Evolutionary conservation across 805 yeast genomes (phyloP).

Genomic region (Kockiozyma suomiensis): DNA sequence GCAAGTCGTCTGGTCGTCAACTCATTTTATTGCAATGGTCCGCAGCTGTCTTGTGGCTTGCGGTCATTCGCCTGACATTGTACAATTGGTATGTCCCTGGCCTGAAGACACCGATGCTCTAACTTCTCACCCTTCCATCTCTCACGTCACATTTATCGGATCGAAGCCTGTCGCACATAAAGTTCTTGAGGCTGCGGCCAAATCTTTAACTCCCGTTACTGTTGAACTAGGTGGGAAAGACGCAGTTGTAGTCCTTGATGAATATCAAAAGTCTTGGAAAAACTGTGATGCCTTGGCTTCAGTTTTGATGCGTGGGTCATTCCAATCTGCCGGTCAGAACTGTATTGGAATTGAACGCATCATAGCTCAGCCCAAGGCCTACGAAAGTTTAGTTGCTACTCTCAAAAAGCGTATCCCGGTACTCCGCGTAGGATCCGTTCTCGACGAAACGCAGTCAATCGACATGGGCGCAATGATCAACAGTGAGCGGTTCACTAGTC

Average conservation of each 20-base stretch:
- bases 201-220: constrained; percentile 88
- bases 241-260: constrained; percentile 83
- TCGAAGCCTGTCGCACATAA: constrained; percentile 92
- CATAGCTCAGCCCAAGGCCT: constrained; percentile 71
- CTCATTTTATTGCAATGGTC: constrained; percentile 71
- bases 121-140: constrained; percentile 77
- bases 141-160: constrained; percentile 93
- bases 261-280: constrained; percentile 40
- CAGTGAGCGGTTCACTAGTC: constrained; percentile 65
- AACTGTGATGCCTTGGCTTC: constrained; percentile 60
- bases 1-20: constrained; percentile 93
- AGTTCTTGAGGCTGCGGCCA: constrained; percentile 80
- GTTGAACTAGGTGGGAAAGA: constrained; percentile 98
- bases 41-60: constrained; percentile 71
- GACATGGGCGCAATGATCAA: constrained; percentile 97
- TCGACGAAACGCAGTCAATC: constrained; percentile 73
- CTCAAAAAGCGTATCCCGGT: constrained; percentile 59
- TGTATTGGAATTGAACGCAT: constrained; percentile 98
- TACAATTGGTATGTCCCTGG: constrained; percentile 85
- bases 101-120: constrained; percentile 87
- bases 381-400: constrained; percentile 61
- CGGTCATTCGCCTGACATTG: constrained; percentile 76
- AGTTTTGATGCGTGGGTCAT: constrained; percentile 88
- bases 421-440: constrained; percentile 83
- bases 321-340: constrained; percentile 97